Evolutionary conservation across 2,329 filamentous ascomycete genomes (phyloP).

Genomic region (Paecilomyces dactylethromorphus): DNA sequence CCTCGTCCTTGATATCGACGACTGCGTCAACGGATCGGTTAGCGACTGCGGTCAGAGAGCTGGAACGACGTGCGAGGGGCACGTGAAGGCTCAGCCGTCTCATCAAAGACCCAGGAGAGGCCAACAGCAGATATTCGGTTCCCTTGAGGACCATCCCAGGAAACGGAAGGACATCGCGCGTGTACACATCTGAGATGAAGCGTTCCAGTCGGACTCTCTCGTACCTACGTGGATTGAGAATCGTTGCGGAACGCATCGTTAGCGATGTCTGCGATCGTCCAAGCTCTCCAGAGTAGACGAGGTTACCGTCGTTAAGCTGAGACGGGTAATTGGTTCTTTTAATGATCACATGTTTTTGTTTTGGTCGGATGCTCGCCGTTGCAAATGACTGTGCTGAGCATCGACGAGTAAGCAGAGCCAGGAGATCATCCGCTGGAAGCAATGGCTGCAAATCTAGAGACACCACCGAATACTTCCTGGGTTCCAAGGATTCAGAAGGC

Average conservation of each 20-base stretch:
- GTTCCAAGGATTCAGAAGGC: conserved; percentile 31
- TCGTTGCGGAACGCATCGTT: conserved; percentile 61
- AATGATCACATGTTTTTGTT: conserved; percentile 71
- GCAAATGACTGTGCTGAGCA: conserved; percentile 74
- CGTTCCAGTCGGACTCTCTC: conserved; percentile 74
- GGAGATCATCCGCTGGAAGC: conserved; percentile 67
- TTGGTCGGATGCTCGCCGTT: conserved; percentile 62
- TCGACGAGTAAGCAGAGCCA: conserved; percentile 48
- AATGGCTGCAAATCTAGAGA: conserved; percentile 66
- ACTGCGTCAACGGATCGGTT: conserved; percentile 9
- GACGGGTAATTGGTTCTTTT: conserved; percentile 73
- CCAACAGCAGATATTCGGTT: conserved; percentile 70
- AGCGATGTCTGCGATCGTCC: conserved; percentile 74
- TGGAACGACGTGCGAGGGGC: conserved; percentile 67
- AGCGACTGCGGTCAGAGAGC: conserved; percentile 40
- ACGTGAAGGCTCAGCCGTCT: conserved; percentile 76
- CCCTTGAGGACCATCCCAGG: conserved; percentile 67
- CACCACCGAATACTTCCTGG: conserved; percentile 35
- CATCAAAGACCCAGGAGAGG: conserved; percentile 78
- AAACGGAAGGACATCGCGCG: conserved; percentile 69
- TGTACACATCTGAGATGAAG: conserved; percentile 74
- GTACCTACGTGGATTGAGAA: conserved; percentile 65
- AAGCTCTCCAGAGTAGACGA: conserved; percentile 48
- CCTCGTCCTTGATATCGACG: conserved; percentile 5
- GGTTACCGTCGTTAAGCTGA: conserved; percentile 43